Evolutionary conservation across 169 alveolate genomes (phyloP), one percentile per base, ranked within the genome.

Genomic region (Plasmodium reichenowi): DNA sequence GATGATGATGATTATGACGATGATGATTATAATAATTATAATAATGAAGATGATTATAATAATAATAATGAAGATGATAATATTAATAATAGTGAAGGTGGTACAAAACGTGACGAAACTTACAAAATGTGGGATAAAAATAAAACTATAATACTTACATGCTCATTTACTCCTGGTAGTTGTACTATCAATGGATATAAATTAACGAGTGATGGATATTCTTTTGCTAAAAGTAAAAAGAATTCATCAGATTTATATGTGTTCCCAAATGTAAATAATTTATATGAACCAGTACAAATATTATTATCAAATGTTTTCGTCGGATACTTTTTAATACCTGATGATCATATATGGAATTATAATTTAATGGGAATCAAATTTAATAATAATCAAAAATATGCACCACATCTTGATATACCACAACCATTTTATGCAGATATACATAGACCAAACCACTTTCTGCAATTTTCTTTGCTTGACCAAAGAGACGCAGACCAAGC

Each of bases 301-400:
- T 93, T 99, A 73, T 95, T 99, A 45, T 97, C 99, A 47, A 99
- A 98, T 93, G 97, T 96, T 86, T 98, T 96, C 93, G 94, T 97
- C 92, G 99, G 99, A 15, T 99, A 97, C 96, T 98, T 97, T 94
- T 94, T 99, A 96, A 98, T 98, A 54, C 99, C 99, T 24, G 99
- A 97, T 59, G 99, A 97, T 71, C 99, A 98, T 52, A 93, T 98
- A 45, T 99, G 99, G 99, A 99, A 98, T 95, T 99, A 98, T 95
- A 98, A 98, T 96, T 98, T 98, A 93, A 98, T 98, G 98, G 99
- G 99, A 43, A 93, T 93, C 63, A 98, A 97, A 89, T 97, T 96
- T 89, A 95, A 96, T 56, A 94, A 94, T 45, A 95, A 96, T 88
- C 97, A 97, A 98, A 97, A 97, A 74, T 99, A 98, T 93, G 94